Base-by-base conservation (phyloP, 176 grass and related monocot genomes). In the Juncus inflexus region DNA sequence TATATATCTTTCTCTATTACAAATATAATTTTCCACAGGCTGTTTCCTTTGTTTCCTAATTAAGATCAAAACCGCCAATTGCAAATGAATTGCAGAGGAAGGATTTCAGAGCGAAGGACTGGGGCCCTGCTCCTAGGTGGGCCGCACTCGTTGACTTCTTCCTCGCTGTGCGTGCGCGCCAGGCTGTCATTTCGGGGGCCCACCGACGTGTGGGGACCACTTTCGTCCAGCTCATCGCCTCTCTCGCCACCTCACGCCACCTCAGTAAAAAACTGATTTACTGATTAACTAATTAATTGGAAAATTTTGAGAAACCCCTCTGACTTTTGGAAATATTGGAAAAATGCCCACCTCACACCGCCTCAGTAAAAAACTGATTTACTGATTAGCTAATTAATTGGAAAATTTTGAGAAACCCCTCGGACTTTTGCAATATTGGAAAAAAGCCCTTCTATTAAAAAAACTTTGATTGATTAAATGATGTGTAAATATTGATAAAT, bases 131-230 rank as follows among this genome's bases (percentile, higher is more conserved):
- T 70, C 92, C 80, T 13, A 89, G 87, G 68, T 97, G 92, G 87
- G 85, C 75, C 9, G 92, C 92, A 3, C 81, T 91, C 55, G 85
- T 91, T 12, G 92, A 91, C 80, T 97, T 97, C 82, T 97, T 97
- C 65, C 67, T 89, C 19, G 92, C 87, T 55, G 85, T 87, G 41
- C 80, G 65, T 47, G 84, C 84, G 39, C 83, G 37, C 51, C 62
- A 91, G 4, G 71, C 92, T 67, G 79, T 96, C 28, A 39, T 96
- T 14, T 81, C 81, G 50, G 92, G 84, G 70, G 91, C 84, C 41
- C 91, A 96, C 7, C 84, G 84, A 2, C 87, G 91, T 13, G 81
- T 91, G 2, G 91, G 79, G 7, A 96, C 87, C 37, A 91, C 84
- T 49, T 96, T 83, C 0, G 91, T 70, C 2, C 92, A 96, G 43